phyloP scores from a whole-genome alignment of 2,329 filamentous ascomycete species.

The Exophiala calicioides region DNA sequence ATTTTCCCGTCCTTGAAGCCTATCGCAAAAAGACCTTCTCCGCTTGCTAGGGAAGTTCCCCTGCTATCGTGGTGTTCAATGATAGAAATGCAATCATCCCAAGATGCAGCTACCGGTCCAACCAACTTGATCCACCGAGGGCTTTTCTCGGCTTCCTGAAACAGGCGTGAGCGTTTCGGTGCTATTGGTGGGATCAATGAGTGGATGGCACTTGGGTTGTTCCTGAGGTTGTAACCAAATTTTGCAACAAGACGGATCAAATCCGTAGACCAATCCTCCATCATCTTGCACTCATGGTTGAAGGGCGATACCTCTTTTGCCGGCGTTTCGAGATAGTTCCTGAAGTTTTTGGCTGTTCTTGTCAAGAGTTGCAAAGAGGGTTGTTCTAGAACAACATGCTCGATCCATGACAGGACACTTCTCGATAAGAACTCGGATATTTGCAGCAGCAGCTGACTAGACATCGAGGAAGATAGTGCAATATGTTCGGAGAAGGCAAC shows the following conservation, averaged over 20 bases:
- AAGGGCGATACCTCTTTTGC: not conserved
- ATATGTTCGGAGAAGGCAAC: slow-evolving; percentile 3
- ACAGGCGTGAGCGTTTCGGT: slow-evolving; percentile 1
- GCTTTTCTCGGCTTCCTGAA: not conserved
- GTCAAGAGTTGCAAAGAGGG: not conserved
- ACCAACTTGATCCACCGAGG: slow-evolving; percentile 1
- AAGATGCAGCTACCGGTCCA: not conserved
- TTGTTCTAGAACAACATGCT: not conserved
- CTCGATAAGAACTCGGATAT: slow-evolving; percentile 2
- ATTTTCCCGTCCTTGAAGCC: slow-evolving; percentile 1
- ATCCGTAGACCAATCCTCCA: slow-evolving; percentile 3
- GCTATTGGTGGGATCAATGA: not conserved
- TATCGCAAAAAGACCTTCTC: slow-evolving; percentile 3
- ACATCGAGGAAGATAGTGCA: slow-evolving; percentile 1
- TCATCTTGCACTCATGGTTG: not conserved
- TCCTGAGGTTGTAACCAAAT: slow-evolving; percentile 1
- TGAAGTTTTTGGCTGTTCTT: slow-evolving; percentile 1
- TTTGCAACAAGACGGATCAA: slow-evolving; percentile 6
- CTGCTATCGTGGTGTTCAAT: slow-evolving; percentile 1
- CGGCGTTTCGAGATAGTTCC: not conserved
- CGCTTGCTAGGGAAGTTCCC: not conserved
- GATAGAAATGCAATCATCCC: slow-evolving; percentile 6
- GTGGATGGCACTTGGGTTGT: not conserved
- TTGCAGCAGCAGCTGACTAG: not conserved
- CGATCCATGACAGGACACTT: slow-evolving; percentile 1